A percentile compares a stretch with the other conserved stretches of the same genome.
Evolutionary conservation across 768 basidiomycete genomes (phyloP).

Genomic region (Pulveroboletus sp.): DNA sequence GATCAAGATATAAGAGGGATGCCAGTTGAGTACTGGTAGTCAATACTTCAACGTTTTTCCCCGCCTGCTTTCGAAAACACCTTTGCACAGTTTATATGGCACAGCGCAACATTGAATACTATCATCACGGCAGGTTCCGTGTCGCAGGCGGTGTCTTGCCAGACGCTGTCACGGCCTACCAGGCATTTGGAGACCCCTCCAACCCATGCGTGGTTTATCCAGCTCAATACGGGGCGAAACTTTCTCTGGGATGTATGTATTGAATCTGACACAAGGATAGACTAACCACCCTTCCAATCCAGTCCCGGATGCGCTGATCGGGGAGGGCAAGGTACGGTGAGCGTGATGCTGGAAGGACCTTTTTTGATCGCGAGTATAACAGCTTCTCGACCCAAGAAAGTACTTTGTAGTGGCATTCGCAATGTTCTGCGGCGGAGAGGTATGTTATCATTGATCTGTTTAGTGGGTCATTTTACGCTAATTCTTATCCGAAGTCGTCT

Average conservation of each 20-base stretch:
- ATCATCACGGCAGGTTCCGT: conserved; percentile 52
- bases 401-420: conserved; percentile 57
- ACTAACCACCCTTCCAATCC: conserved; percentile 16
- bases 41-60: too few relatives aligned
- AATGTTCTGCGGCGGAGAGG: conserved; percentile 58
- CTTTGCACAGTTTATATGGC: conserved; percentile 3
- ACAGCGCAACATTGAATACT: conserved; percentile 36
- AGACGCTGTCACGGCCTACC: conserved; percentile 54
- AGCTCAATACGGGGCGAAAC: conserved; percentile 51
- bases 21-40: too few relatives aligned
- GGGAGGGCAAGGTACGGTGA: conserved; percentile 42
- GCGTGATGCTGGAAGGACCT: background rate
- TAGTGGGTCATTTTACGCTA: background rate
- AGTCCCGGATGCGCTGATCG: conserved; percentile 48
- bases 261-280: conserved; percentile 26
- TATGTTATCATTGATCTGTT: conserved; percentile 19
- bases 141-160: conserved; percentile 52
- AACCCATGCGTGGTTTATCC: conserved; percentile 55
- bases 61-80: background rate
- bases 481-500: conserved; percentile 38
- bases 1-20: background rate
- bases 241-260: conserved; percentile 41
- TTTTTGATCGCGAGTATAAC: background rate
- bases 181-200: conserved; percentile 47
- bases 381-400: conserved; percentile 48